Evolutionary conservation across 2,329 filamentous ascomycete genomes (phyloP).

Genomic region (Berkeleyomyces rouxiae): DNA sequence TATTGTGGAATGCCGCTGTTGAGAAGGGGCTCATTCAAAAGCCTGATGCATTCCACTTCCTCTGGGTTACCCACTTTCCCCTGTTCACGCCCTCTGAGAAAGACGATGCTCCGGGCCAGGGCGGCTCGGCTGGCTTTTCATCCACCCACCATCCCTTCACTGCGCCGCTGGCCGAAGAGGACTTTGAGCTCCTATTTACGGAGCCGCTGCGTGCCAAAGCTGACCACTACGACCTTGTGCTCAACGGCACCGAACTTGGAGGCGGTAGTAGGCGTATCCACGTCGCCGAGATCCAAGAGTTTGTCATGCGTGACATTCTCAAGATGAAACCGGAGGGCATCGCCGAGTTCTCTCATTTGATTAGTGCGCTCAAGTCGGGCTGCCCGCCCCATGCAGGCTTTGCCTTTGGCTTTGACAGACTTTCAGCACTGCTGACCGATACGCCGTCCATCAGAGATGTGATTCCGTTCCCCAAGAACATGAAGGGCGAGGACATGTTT

Average conservation of each 20-base stretch:
- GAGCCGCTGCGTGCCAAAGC: slow-evolving; percentile 58
- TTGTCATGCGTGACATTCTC: slow-evolving; percentile 68
- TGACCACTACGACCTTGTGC: slow-evolving; percentile 88
- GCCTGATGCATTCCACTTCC: slow-evolving; percentile 42
- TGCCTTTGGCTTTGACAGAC: slow-evolving; percentile 77
- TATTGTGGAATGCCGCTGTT: slow-evolving; percentile 53
- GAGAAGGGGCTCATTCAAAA: slow-evolving; percentile 38
- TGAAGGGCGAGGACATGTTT: slow-evolving; percentile 71
- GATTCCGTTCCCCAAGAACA: slow-evolving; percentile 91
- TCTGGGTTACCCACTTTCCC: slow-evolving; percentile 84
- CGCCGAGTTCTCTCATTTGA: slow-evolving; percentile 68
- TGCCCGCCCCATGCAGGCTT: slow-evolving; percentile 93
- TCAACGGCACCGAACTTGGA: slow-evolving; percentile 88
- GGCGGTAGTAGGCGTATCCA: slow-evolving; percentile 91
- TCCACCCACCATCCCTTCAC: slow-evolving; percentile 96
- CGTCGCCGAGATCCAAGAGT: slow-evolving; percentile 63
- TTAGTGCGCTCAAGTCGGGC: slow-evolving; percentile 65
- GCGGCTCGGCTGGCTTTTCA: slow-evolving; percentile 60
- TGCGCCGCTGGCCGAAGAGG: slow-evolving; percentile 53
- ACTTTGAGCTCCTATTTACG: slow-evolving; percentile 57
- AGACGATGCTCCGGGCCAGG: slow-evolving; percentile 52
- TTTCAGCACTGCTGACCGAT: slow-evolving; percentile 65
- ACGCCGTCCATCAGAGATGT: slow-evolving; percentile 73
- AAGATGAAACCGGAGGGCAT: slow-evolving; percentile 57
- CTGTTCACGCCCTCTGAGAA: slow-evolving; percentile 61